Conservation (phyloP, 768 basidiomycete genomes). For the Russula compacta region DNA sequence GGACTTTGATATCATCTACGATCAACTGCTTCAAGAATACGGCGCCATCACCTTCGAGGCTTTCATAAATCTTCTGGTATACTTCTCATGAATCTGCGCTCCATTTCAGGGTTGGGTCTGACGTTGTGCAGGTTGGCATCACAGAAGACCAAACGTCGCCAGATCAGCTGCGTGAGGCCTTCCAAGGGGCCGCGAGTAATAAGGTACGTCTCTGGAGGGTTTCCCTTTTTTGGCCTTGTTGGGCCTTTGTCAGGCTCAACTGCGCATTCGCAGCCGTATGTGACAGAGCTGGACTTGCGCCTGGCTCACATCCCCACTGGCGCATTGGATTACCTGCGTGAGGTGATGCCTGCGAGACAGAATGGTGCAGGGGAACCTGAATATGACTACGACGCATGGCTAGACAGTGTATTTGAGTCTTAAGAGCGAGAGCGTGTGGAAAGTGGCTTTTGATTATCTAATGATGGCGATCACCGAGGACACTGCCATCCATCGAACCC, state of each 20-base stretch:
- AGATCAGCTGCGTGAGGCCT: constrained; percentile 86
- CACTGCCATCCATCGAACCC: constrained; percentile 1
- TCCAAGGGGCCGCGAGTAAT: constrained; percentile 83
- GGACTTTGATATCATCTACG: constrained; percentile 77
- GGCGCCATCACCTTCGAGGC: constrained; percentile 90
- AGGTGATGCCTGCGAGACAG: constrained; percentile 59
- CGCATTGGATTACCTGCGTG: constrained; percentile 72
- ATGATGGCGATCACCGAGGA: constrained; percentile 14
- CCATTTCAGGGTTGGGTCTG: neutral
- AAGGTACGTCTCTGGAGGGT: constrained; percentile 46
- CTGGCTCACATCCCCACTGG: constrained; percentile 69
- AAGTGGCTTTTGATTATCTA: constrained; percentile 3
- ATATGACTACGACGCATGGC: constrained; percentile 78
- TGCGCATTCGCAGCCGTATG: constrained; percentile 54
- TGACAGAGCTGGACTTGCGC: constrained; percentile 88
- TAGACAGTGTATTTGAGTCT: constrained; percentile 67
- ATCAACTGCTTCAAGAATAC: constrained; percentile 68
- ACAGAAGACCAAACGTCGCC: constrained; percentile 92
- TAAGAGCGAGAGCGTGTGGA: neutral
- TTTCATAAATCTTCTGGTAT: constrained; percentile 86
- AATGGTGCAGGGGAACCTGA: constrained; percentile 53
- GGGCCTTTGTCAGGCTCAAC: neutral
- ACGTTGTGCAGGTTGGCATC: constrained; percentile 66
- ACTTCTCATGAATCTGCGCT: constrained; percentile 17
- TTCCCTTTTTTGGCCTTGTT: neutral